Evolutionary conservation across 352 stramenopile genomes (phyloP).

Genomic region (Elongisporangium prolatum): DNA sequence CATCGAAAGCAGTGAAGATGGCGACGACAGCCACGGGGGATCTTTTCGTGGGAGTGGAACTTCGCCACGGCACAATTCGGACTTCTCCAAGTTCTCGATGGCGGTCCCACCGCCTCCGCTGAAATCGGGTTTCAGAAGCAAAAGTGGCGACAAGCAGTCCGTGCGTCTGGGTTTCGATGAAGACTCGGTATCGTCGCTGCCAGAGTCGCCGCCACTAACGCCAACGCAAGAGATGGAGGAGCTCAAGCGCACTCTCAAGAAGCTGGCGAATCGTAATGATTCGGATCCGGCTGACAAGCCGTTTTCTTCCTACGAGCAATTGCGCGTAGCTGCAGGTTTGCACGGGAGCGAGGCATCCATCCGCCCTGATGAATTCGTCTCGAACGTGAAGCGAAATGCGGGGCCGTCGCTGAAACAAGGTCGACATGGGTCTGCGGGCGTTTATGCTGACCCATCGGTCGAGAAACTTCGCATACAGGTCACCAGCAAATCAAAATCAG

Average conservation of each 20-base stretch:
- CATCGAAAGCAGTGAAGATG: constrained; percentile 6
- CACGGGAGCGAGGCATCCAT: background rate
- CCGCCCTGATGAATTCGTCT: background rate
- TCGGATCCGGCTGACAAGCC: background rate
- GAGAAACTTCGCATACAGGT: background rate
- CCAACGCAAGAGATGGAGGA: constrained; percentile 59
- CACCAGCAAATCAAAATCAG: constrained; percentile 6
- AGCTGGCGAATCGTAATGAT: constrained; percentile 38
- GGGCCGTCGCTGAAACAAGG: background rate
- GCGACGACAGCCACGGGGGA: background rate
- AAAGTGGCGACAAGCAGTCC: background rate
- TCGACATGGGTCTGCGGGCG: background rate
- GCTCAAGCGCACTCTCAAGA: constrained; percentile 67
- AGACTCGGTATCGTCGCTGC: constrained; percentile 10
- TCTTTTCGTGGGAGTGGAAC: background rate
- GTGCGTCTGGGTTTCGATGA: constrained; percentile 1
- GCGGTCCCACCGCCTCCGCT: background rate
- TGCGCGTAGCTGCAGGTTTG: background rate
- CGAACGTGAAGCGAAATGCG: background rate
- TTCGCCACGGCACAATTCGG: background rate
- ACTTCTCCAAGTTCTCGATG: constrained; percentile 3
- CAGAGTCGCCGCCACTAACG: constrained; percentile 22
- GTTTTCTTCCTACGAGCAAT: background rate
- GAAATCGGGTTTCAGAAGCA: background rate
- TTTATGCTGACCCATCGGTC: background rate